Base-by-base conservation (phyloP, 1,284 basidiomycete species). In the Rhodotorula glutinis region DNA sequence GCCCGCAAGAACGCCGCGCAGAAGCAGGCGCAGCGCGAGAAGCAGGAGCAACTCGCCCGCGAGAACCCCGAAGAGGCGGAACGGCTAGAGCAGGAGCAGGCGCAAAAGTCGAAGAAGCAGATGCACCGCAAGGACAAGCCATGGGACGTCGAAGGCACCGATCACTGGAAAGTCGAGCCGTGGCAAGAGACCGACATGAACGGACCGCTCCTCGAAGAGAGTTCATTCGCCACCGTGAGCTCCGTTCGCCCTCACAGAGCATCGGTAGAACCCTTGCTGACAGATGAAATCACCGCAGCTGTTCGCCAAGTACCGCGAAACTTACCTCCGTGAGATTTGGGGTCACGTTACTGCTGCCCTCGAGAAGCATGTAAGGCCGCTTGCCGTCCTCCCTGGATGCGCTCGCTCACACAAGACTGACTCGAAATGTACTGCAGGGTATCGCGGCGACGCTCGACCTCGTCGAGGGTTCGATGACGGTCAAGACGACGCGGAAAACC, bases 131-230 rank as follows among this genome's bases (percentile, higher is more conserved):
- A 94, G 79, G 91, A 94, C 19, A 95, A 95, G 81, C 92, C 58
- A 91, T 98, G 95, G 96, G 95, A 98, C 79, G 96, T 93, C 55
- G 94, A 98, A 78, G 92, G 97, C 75, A 92, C 98, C 79, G 91
- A 98, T 83, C 95, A 98, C 89, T 94, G 79, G 87, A 90, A 63
- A 11, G 61, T 74, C 33, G 57, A 63, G 40, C 67, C 67, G 14
- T 69, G 67, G 41, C 38, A 62, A 40, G 60, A 67, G 51, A 67
- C 67, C 47, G 97, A 95, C 95, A 92, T 91, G 80, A 82, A 96
- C 52, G 88, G 93, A 27, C 85, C 92, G 2, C 92, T 99, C 79
- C 84, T 88, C 8, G 94, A 98, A 79, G 96, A 98, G 81, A 94
- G 91, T 13, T 94, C 91, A 0, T 99, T 98, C 76, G 94, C 96